Percentiles rank a stretch among this genome's conserved stretches.
Evolutionary conservation across 1,139 yeast genomes (phyloP).

Genomic region (Arxiozyma heterogenica): DNA sequence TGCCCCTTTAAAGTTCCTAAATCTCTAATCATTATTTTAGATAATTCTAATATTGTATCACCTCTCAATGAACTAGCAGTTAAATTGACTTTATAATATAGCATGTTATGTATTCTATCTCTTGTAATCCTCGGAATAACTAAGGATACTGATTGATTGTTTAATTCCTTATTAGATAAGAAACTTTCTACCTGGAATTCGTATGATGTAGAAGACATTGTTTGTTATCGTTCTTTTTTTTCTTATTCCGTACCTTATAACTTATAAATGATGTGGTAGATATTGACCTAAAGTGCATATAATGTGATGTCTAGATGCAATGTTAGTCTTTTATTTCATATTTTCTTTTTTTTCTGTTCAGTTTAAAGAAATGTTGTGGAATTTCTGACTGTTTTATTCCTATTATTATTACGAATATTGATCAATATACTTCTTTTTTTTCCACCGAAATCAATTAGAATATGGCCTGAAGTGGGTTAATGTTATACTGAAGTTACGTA

Average conservation of each 20-base stretch:
- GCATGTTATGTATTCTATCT: constrained; percentile 24
- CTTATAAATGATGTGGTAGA: background rate
- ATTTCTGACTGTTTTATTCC: no score
- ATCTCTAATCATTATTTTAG: constrained; percentile 20
- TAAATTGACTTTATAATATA: constrained; percentile 27
- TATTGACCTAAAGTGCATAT: no score
- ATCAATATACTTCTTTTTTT: no score
- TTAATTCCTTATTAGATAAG: constrained; percentile 24
- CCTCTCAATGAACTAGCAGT: constrained; percentile 23
- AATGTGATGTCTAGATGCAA: no score
- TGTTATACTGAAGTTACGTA: no score
- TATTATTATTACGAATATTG: no score
- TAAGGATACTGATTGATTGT: constrained; percentile 29
- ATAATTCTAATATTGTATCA: constrained; percentile 19
- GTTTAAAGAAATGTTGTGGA: no score
- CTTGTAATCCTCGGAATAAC: constrained; percentile 29
- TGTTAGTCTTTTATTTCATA: no score
- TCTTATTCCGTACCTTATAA: background rate
- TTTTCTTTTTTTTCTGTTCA: no score
- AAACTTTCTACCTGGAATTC: constrained; percentile 27
- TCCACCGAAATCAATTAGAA: no score
- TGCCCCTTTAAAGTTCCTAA: constrained; percentile 19
- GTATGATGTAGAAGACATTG: constrained; percentile 3
- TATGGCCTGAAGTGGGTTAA: no score
- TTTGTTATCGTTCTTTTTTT: background rate